phyloP scores from a whole-genome alignment of 202 grass and related monocot species.

The Carex arenaria region DNA sequence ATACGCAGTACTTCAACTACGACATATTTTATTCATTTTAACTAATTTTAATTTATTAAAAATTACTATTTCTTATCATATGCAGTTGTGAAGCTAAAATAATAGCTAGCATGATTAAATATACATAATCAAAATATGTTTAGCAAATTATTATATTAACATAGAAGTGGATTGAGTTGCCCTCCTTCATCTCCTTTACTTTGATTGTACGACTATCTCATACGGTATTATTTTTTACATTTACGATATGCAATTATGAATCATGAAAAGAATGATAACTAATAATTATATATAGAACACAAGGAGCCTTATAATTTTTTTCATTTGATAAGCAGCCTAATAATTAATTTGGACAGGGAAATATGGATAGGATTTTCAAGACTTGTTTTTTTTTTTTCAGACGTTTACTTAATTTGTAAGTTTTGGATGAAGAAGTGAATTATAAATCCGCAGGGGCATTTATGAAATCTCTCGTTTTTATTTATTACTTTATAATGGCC shows the following conservation, averaged over 20 bases:
- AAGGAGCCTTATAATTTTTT: neutral
- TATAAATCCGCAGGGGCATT: neutral
- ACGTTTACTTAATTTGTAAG: too few relatives aligned
- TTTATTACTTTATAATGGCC: neutral
- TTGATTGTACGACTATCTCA: too few relatives aligned
- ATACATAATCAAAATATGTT: neutral
- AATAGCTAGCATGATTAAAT: too few relatives aligned
- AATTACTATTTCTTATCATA: neutral
- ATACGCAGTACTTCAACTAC: too few relatives aligned
- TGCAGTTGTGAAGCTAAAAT: too few relatives aligned
- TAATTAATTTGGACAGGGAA: neutral
- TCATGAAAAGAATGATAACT: too few relatives aligned
- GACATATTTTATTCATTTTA: too few relatives aligned
- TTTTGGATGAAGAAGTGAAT: neutral
- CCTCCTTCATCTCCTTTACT: neutral
- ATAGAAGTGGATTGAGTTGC: neutral
- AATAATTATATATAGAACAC: neutral
- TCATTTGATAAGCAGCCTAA: neutral
- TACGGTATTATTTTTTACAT: too few relatives aligned
- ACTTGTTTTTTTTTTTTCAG: too few relatives aligned
- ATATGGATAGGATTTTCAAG: neutral
- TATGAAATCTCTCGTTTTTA: neutral
- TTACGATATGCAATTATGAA: too few relatives aligned
- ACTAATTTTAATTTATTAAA: neutral
- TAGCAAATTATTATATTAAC: neutral